Evolutionary conservation across 768 basidiomycete species (phyloP).

Genomic region (Lactifluus pinguis): DNA sequence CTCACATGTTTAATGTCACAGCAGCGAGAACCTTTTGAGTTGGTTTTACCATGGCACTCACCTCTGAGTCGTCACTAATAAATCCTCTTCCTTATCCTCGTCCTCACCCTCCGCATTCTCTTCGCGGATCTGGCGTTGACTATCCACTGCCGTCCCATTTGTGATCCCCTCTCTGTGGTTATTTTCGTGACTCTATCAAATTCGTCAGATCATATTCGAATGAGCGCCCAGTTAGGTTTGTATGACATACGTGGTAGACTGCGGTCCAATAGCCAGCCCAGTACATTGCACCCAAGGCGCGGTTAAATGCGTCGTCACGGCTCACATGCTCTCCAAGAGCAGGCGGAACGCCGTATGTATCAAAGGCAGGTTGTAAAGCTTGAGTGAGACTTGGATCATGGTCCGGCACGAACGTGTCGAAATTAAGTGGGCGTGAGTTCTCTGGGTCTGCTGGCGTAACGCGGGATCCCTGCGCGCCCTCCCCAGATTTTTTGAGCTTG

Average conservation of each 20-base stretch:
- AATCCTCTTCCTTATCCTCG: conserved; percentile 16
- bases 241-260: conserved; percentile 58
- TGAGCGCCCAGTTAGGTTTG: background rate
- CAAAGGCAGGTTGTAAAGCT: conserved; percentile 17
- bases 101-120: conserved; percentile 13
- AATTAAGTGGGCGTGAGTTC: conserved; percentile 59
- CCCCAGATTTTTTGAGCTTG: conserved; percentile 15
- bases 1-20: background rate
- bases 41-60: conserved; percentile 10
- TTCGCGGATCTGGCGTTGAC: background rate
- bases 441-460: conserved; percentile 22
- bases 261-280: conserved; percentile 88
- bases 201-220: background rate
- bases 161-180: conserved; percentile 7
- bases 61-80: conserved; percentile 21
- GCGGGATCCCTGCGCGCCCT: conserved; percentile 1
- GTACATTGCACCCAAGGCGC: conserved; percentile 72
- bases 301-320: conserved; percentile 69
- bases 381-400: conserved; percentile 52
- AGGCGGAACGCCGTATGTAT: conserved; percentile 9
- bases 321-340: conserved; percentile 35
- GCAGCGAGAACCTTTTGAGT: background rate
- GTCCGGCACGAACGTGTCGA: conserved; percentile 59
- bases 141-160: background rate
- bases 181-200: conserved; percentile 3